Evolutionary conservation across 2,329 filamentous ascomycete species (phyloP).

Genomic region (Dichotomopilus funicola): DNA sequence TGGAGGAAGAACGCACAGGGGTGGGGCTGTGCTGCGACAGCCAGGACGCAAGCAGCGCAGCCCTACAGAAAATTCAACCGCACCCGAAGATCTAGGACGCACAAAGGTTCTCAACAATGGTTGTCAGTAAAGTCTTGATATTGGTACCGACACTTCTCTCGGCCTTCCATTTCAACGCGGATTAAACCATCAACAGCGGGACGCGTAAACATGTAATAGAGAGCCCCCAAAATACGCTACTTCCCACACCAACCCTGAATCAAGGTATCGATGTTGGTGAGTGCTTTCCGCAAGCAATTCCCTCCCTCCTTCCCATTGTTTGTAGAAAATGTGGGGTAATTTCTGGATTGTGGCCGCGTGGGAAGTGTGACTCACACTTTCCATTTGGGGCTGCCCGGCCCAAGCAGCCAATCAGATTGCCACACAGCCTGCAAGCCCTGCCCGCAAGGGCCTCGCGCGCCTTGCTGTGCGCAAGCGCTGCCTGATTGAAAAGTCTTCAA

Average conservation of each 20-base stretch:
- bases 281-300: no score
- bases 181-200: no score
- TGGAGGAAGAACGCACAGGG: background rate
- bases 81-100: no score
- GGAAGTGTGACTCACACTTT: constrained; percentile 26
- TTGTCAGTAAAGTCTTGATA: no score
- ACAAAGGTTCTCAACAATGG: background rate
- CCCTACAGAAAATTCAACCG: constrained; percentile 6
- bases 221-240: no score
- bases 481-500: constrained; percentile 42
- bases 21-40: constrained; percentile 17
- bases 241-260: no score
- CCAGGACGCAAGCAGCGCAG: background rate
- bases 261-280: background rate
- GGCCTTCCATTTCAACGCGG: no score
- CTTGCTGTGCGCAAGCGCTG: constrained; percentile 31
- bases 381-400: constrained; percentile 20
- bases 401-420: constrained; percentile 13
- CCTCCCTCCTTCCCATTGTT: no score
- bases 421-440: constrained; percentile 7
- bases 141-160: no score
- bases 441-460: constrained; percentile 7
- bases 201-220: no score
- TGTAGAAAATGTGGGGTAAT: constrained; percentile 8
- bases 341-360: constrained; percentile 10